phyloP scores from a whole-genome alignment of 768 basidiomycete species.

The Russula sp. region DNA sequence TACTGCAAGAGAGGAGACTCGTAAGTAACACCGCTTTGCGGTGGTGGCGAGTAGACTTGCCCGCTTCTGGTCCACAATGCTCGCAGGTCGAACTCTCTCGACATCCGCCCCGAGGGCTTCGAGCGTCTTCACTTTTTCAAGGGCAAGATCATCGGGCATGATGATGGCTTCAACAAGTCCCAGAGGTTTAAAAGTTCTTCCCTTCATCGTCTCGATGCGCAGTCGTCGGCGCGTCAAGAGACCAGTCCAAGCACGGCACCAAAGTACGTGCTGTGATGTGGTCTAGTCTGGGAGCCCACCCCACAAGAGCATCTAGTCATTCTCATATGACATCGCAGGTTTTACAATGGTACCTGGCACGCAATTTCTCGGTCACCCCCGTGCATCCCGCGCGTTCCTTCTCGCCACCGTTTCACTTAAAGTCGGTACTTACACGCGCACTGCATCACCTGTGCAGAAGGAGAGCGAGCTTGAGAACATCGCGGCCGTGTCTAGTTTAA shows the following conservation, averaged over 20 bases:
- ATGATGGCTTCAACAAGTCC: conserved; percentile 65
- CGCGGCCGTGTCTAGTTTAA: conserved; percentile 47
- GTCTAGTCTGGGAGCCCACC: background rate
- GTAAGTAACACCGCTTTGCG: background rate
- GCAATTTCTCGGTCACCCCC: conserved; percentile 56
- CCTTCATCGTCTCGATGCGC: conserved; percentile 59
- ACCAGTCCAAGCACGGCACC: conserved; percentile 72
- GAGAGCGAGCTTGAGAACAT: conserved; percentile 65
- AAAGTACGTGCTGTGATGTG: conserved; percentile 38
- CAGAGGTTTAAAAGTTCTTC: conserved; percentile 49
- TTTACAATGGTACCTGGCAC: conserved; percentile 67
- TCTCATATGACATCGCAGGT: conserved; percentile 40
- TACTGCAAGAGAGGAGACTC: conserved; percentile 13
- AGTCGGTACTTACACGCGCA: background rate
- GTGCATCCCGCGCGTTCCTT: conserved; percentile 57
- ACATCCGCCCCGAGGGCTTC: conserved; percentile 83
- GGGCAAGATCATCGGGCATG: conserved; percentile 84
- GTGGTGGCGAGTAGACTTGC: conserved; percentile 36
- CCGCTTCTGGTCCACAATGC: conserved; percentile 96
- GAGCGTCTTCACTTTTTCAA: conserved; percentile 86
- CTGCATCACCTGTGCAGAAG: conserved; percentile 40
- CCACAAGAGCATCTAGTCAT: too few relatives aligned
- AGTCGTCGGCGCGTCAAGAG: conserved; percentile 79
- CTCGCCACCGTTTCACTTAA: background rate
- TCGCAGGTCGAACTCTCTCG: conserved; percentile 85